phyloP scores from a whole-genome alignment of 108 stramenopile species.

The Aureococcus anophagefferens region DNA sequence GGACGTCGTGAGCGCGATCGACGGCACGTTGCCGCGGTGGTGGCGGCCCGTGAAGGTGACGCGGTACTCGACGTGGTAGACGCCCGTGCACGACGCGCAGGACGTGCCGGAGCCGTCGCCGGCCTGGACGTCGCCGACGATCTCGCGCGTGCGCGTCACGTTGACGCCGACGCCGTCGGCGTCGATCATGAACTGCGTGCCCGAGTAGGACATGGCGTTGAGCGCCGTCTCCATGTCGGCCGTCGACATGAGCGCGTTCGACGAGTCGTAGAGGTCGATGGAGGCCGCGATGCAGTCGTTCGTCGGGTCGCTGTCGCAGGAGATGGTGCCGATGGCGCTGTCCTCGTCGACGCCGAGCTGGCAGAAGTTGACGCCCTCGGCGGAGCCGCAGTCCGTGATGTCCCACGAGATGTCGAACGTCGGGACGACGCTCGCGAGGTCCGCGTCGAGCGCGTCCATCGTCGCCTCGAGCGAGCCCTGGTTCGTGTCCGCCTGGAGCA shows the following conservation, averaged over 20 bases:
- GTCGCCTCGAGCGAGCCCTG: not conserved
- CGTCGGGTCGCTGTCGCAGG: constrained; percentile 11
- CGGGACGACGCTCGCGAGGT: not conserved
- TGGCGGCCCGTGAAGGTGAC: constrained; percentile 54
- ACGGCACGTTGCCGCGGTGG: constrained; percentile 58
- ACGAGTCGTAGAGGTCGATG: not conserved
- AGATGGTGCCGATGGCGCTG: constrained; percentile 24
- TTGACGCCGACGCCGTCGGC: not conserved
- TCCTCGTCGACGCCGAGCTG: constrained; percentile 39
- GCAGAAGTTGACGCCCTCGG: constrained; percentile 40
- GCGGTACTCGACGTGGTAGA: constrained; percentile 49
- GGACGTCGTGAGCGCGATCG: no score
- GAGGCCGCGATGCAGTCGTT: not conserved
- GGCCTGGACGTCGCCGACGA: not conserved
- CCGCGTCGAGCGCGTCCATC: not conserved
- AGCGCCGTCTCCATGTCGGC: not conserved
- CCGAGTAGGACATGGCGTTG: constrained; percentile 39
- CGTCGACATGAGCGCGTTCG: not conserved
- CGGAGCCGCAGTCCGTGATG: not conserved
- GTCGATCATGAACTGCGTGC: constrained; percentile 24
- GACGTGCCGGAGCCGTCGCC: no score
- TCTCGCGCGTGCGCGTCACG: constrained; percentile 2
- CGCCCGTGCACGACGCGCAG: constrained; percentile 41
- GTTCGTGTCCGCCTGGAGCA: constrained; percentile 38
- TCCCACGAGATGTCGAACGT: not conserved